Evolutionary conservation across 352 stramenopile genomes (phyloP), one percentile per base, ranked within the genome.

Genomic region (Pythium phragmitis): DNA sequence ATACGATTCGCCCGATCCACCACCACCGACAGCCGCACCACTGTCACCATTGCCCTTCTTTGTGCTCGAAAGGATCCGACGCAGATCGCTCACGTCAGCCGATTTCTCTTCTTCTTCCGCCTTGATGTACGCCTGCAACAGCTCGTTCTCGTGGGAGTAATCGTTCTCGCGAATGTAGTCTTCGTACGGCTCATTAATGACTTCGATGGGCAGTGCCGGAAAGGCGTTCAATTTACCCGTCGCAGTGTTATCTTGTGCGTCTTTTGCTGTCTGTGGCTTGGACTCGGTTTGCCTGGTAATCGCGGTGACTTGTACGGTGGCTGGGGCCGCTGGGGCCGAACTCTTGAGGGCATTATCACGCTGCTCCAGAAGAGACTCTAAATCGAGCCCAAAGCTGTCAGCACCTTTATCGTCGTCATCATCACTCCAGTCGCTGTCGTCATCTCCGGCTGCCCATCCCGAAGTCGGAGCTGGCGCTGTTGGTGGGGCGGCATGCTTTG

Each of bases 91-190:
- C 11, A 92, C 71, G 30, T 92, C 86, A 1, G 69, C 67, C 2
- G 82, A 88, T 39, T 93, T 93, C 2, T 92, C 82, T 17, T 90
- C 84, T 49, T 93, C 82, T 53, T 95, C 84, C 11, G 85, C 72
- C 26, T 79, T 86, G 65, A 95, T 88, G 69, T 95, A 95, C 30
- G 88, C 69, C 42, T 92, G 76, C 4, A 93, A 69, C 17, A 95
- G 59, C 45, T 78, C 67, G 36, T 91, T 87, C 49, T 95, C 86
- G 53, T 95, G 76, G 7, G 67, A 75, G 52, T 75, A 95, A 50
- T 92, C 72, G 61, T 91, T 74, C 55, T 87, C 81, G 4, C 66
- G 65, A 26, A 60, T 76, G 57, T 85, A 88, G 53, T 88, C 70
- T 61, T 91, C 84, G 56, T 77, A 89, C 17, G 86, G 86, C 37